Percentiles rank a stretch among this genome's conserved stretches.
Conservation (phyloP, 2,329 filamentous ascomycete species). For the Thermochaetoides dissita region DNA sequence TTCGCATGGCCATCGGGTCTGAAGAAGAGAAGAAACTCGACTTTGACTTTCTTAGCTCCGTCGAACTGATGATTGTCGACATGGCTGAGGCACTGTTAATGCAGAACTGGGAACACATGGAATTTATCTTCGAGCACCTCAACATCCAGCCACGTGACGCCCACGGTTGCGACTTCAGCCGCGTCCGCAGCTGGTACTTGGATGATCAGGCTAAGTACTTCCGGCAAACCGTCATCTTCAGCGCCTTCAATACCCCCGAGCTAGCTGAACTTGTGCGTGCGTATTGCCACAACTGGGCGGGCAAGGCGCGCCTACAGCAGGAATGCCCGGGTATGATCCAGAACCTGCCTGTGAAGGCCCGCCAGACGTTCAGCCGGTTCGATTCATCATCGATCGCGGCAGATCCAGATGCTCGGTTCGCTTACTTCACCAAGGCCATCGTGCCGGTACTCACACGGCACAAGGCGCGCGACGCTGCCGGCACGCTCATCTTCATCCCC, state of each 20-base stretch:
- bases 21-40: constrained; percentile 54
- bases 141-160: constrained; percentile 81
- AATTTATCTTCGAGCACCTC: constrained; percentile 80
- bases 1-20: constrained; percentile 80
- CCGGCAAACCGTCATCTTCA: constrained; percentile 72
- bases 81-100: constrained; percentile 87
- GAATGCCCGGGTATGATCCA: constrained; percentile 60
- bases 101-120: constrained; percentile 97
- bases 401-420: constrained; percentile 81
- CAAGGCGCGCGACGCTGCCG: constrained; percentile 41
- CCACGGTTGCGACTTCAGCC: constrained; percentile 85
- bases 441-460: constrained; percentile 61
- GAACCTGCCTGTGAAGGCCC: constrained; percentile 55
- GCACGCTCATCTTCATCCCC: constrained; percentile 78
- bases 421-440: constrained; percentile 74
- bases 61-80: constrained; percentile 81
- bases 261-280: constrained; percentile 65
- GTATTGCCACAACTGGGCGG: constrained; percentile 67
- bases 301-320: constrained; percentile 60
- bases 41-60: constrained; percentile 82
- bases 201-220: constrained; percentile 68
- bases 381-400: constrained; percentile 52
- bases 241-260: constrained; percentile 77
- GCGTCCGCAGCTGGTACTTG: constrained; percentile 85
- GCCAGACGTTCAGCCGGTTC: constrained; percentile 84